Percentiles rank a stretch among this genome's conserved stretches.
Conservation (phyloP, 345 rosid genomes). For the Pistacia atlantica region DNA sequence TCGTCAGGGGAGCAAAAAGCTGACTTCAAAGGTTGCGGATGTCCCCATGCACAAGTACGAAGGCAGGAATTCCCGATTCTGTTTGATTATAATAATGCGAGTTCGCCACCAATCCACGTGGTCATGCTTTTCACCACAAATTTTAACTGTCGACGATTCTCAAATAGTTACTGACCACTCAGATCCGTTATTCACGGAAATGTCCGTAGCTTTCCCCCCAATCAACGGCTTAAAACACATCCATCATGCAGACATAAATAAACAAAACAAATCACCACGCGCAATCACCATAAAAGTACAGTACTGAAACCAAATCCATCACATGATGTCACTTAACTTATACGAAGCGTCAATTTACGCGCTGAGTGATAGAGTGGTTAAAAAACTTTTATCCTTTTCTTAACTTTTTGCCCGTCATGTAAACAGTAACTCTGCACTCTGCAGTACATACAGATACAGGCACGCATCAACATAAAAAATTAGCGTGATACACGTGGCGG, state of each 20-base stretch:
- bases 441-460: not conserved
- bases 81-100: conserved; percentile 15
- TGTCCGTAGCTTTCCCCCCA: conserved; percentile 10
- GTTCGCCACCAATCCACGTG: conserved; percentile 36
- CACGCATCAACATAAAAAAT: not conserved
- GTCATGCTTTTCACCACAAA: conserved; percentile 30
- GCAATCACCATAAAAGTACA: not conserved
- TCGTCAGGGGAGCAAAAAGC: conserved; percentile 6
- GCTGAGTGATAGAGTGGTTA: not conserved
- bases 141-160: not conserved
- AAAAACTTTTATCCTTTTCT: not conserved
- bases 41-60: conserved; percentile 36
- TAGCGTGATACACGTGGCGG: not conserved
- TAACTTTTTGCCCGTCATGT: not conserved
- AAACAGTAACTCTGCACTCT: not conserved
- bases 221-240: conserved; percentile 33
- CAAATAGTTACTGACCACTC: conserved; percentile 20
- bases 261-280: not conserved
- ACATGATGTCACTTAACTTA: not conserved
- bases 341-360: not conserved
- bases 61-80: conserved; percentile 8
- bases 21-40: conserved; percentile 24
- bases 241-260: not conserved
- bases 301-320: not conserved
- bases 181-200: conserved; percentile 41